Evolutionary conservation across 2,329 filamentous ascomycete genomes (phyloP), one percentile per base, ranked within the genome.

Genomic region (Diaporthe sp.): DNA sequence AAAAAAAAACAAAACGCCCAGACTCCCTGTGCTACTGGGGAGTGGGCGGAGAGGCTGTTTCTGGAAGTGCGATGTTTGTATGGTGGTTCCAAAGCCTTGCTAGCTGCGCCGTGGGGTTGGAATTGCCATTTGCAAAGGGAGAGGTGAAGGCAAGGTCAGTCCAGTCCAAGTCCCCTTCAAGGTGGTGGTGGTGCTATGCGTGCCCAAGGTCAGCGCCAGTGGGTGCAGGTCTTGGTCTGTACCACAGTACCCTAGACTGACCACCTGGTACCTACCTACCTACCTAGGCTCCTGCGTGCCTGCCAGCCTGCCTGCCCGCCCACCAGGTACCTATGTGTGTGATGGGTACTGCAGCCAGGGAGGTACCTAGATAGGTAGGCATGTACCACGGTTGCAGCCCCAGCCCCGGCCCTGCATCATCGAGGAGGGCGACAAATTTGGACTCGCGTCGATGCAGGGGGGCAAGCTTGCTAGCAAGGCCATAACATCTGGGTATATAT

Each of bases 71-170:
- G 45, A 72, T 54, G 69, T 61, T 33, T 52, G 69, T 61, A 40
- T 64, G 69, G 69, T 72, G 45, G 58, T 72, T 64, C 69, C 57
- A 72, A 71, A 61, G 54, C 55, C 69, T 61, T 67, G 64, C 60
- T 72, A 72, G 69, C 69, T 72, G 69, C 57, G 69, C 58, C 57
- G 45, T 52, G 58, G 55, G 69, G 47, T 64, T 72, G 69, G 69
- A 72, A 72, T 72, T 72, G 69, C 69, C 69, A 72, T 72, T 72
- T 68, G 74, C 54, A 58, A 69, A 68, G 61, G 71, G 61, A 69
- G 70, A 54, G 67, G 57, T 42, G 55, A 58, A 61, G 74, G 61
- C 66, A 58, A 60, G 50, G 64, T 30, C 42, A 45, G 50, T 47
- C 42, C 5, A 38, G 42, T 70, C 47, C 55, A 73, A 64, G 58